phyloP scores from a whole-genome alignment of 192 early-diverging fungal genomes.

The Glomus cerebriforme region DNA sequence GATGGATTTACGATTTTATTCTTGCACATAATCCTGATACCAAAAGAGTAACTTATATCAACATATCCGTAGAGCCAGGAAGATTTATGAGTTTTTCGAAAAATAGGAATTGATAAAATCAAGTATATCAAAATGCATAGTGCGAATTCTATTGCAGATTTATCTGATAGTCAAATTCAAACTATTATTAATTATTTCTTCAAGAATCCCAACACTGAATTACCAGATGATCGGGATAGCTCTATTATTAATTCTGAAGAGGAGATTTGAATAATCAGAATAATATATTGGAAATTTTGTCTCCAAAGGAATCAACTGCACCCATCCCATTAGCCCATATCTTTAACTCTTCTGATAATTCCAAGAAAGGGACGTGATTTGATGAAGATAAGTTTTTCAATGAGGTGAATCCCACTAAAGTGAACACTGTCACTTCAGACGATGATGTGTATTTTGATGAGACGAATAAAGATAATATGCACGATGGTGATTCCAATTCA shows the following conservation, averaged over 20 bases:
- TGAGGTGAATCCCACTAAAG: too few species aligned
- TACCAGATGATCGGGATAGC: conserved; percentile 13
- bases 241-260: neutral
- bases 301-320: too few species aligned
- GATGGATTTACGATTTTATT: conserved; percentile 27
- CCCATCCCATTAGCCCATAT: too few species aligned
- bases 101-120: conserved; percentile 27
- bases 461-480: too few species aligned
- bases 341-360: too few species aligned
- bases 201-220: conserved; percentile 28
- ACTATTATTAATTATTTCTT: conserved; percentile 31
- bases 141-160: conserved; percentile 31
- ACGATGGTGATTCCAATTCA: too few species aligned
- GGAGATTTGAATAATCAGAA: conserved; percentile 9
- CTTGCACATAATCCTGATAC: conserved; percentile 16
- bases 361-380: too few species aligned
- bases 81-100: conserved; percentile 23
- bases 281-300: too few species aligned
- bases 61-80: neutral
- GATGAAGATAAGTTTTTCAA: too few species aligned
- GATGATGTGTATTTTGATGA: too few species aligned
- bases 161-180: conserved; percentile 14
- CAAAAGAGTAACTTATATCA: conserved; percentile 24
- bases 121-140: conserved; percentile 29
- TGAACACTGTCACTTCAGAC: too few species aligned